These are phyloP conservation scores for Intubia oerlemansii DNA, from an alignment of 2,329 filamentous ascomycete species.

Conservation along the genomic window DNA sequence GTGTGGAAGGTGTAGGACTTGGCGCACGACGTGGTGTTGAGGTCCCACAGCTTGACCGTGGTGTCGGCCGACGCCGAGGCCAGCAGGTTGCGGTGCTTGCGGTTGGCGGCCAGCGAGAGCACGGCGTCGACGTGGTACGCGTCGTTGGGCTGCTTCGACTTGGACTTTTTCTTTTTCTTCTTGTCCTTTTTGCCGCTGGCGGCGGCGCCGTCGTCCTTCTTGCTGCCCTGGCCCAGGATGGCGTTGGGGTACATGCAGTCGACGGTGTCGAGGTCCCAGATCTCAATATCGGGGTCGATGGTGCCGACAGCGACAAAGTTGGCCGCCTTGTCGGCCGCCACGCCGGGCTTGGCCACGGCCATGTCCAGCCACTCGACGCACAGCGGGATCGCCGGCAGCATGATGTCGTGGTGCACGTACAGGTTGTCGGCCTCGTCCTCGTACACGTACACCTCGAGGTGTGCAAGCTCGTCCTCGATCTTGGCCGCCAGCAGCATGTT, in stretches of 20 bases:
- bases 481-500: conserved; percentile 84
- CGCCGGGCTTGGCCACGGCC: conserved; percentile 51
- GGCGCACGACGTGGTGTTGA: conserved; percentile 78
- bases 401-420: conserved; percentile 98
- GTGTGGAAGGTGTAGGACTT: conserved; percentile 93
- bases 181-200: conserved; percentile 37
- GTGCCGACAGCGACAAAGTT: conserved; percentile 93
- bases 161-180: conserved; percentile 81
- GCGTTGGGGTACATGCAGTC: conserved; percentile 98
- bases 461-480: conserved; percentile 90
- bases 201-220: conserved; percentile 8
- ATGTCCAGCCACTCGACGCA: conserved; percentile 92
- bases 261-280: conserved; percentile 91
- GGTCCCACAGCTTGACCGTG: conserved; percentile 94
- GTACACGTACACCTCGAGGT: conserved; percentile 93
- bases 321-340: conserved; percentile 43
- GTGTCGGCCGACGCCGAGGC: conserved; percentile 91
- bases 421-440: conserved; percentile 90
- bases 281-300: conserved; percentile 95
- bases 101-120: conserved; percentile 75
- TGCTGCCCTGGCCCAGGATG: conserved; percentile 58
- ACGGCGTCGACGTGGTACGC: conserved; percentile 89
- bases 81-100: conserved; percentile 81
- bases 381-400: conserved; percentile 90
- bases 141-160: conserved; percentile 71